Conservation (phyloP, 805 yeast species). For the Yamadazyma kitorensis region DNA sequence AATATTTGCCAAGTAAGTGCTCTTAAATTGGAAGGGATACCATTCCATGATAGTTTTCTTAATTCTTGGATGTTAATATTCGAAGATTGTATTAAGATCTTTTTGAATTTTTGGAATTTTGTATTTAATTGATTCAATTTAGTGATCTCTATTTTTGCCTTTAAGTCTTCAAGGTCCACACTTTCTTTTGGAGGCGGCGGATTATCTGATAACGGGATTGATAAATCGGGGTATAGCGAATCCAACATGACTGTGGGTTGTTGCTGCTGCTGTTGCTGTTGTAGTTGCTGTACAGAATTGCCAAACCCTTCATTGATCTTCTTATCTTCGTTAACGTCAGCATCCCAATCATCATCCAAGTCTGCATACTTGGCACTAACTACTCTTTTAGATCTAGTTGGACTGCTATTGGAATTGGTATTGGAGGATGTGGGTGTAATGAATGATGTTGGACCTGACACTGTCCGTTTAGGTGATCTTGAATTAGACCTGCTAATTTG, state of each 20-base stretch:
- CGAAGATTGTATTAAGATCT: constrained; percentile 49
- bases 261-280: constrained; percentile 9
- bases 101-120: constrained; percentile 65
- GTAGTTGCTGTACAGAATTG: constrained; percentile 7
- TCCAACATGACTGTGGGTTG: constrained; percentile 32
- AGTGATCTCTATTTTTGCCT: constrained; percentile 46
- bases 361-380: constrained; percentile 51
- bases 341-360: constrained; percentile 92
- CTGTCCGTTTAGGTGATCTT: constrained; percentile 9
- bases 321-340: constrained; percentile 42
- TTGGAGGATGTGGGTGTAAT: constrained; percentile 12
- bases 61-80: constrained; percentile 65
- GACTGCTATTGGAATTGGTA: constrained; percentile 5
- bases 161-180: constrained; percentile 41
- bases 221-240: constrained; percentile 37
- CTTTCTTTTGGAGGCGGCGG: constrained; percentile 25
- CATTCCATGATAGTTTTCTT: constrained; percentile 87
- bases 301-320: constrained; percentile 9
- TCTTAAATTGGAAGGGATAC: constrained; percentile 78
- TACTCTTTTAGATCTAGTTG: constrained; percentile 9
- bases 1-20: constrained; percentile 87
- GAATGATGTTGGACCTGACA: constrained; percentile 10
- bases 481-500: constrained; percentile 9
- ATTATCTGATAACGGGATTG: constrained; percentile 16
- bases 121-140: constrained; percentile 58